phyloP scores from a whole-genome alignment of 1,139 yeast genomes.

The Hansenula sp. region DNA sequence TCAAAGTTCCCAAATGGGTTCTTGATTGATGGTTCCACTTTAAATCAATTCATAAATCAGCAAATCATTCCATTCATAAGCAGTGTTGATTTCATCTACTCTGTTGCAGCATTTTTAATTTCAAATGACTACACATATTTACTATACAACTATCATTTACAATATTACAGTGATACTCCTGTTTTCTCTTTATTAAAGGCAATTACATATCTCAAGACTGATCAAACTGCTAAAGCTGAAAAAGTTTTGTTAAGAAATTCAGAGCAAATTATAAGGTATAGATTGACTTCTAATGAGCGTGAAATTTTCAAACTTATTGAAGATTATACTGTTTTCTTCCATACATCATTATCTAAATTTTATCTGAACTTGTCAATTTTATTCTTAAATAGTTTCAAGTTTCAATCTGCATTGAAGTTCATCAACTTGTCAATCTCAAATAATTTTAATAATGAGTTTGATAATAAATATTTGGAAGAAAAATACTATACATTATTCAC shows the following conservation, averaged over 20 bases:
- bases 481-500: constrained; percentile 20
- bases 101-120: constrained; percentile 20
- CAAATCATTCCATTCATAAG: constrained; percentile 14
- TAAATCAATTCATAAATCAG: constrained; percentile 18
- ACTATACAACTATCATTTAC: constrained; percentile 11
- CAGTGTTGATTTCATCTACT: constrained; percentile 21
- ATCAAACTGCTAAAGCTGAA: constrained; percentile 19
- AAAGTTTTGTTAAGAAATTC: constrained; percentile 21
- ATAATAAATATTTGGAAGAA: constrained; percentile 17
- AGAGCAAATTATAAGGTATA: constrained; percentile 20
- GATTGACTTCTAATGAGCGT: constrained; percentile 11
- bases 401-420: constrained; percentile 20
- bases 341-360: constrained; percentile 19
- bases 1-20: constrained; percentile 12
- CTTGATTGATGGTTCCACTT: constrained; percentile 19
- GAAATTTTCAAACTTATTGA: constrained; percentile 11
- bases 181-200: constrained; percentile 24
- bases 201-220: constrained; percentile 20
- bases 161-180: constrained; percentile 15
- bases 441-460: constrained; percentile 18
- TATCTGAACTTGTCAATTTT: constrained; percentile 21
- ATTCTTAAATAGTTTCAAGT: constrained; percentile 17
- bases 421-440: constrained; percentile 26
- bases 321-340: constrained; percentile 18
- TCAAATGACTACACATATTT: constrained; percentile 8